A percentile compares a stretch with the other conserved stretches of the same genome.
Evolutionary conservation across 306 rosid genomes (phyloP).

Genomic region (Sphenostylis stenocarpa): DNA sequence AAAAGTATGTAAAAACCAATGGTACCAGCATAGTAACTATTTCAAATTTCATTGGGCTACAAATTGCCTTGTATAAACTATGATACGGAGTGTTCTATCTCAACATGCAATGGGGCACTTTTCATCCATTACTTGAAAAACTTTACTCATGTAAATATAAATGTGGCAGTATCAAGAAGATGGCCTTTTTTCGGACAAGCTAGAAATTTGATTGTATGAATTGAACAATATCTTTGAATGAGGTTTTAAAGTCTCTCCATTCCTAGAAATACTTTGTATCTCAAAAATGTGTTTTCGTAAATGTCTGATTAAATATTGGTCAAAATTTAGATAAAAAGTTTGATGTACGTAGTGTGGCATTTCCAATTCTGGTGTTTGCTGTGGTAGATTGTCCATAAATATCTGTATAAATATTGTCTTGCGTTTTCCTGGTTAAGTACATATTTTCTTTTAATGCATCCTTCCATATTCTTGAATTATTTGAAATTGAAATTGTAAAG

Average conservation of each 20-base stretch:
- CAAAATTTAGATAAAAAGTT: neutral
- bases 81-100: neutral
- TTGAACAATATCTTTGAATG: neutral
- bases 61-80: neutral
- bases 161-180: neutral
- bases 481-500: neutral
- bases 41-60: neutral
- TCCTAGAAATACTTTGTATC: neutral
- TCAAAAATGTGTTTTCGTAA: neutral
- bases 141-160: neutral
- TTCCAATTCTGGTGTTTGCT: neutral
- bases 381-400: neutral
- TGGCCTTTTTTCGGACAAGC: neutral
- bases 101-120: neutral
- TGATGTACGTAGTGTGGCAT: neutral
- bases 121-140: neutral
- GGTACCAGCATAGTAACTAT: neutral
- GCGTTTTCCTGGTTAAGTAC: neutral
- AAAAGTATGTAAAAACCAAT: neutral
- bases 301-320: neutral
- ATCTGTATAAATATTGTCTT: neutral
- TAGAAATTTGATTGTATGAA: neutral
- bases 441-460: neutral
- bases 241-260: neutral
- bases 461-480: slow-evolving; percentile 1